These are phyloP conservation scores for Phytophthora podocarpi DNA, from an alignment of 352 stramenopile genomes.

Conservation along the genomic window DNA sequence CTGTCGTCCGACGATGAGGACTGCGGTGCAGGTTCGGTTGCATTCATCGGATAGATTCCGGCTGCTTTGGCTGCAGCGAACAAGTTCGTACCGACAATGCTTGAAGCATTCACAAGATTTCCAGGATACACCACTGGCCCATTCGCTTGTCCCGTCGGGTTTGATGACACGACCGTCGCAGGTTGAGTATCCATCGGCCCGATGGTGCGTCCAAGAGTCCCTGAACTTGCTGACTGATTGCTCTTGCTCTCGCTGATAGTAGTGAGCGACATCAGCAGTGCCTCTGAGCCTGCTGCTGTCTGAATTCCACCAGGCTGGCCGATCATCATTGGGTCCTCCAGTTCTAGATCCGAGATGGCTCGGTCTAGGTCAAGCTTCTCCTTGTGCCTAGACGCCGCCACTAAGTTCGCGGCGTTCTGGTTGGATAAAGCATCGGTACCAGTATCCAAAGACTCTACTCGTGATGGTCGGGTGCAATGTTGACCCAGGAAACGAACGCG, in stretches of 20 bases:
- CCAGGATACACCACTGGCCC: constrained; percentile 11
- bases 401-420: constrained; percentile 56
- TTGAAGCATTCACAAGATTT: constrained; percentile 44
- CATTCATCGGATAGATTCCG: constrained; percentile 40
- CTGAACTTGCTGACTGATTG: constrained; percentile 47
- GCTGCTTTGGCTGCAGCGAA: constrained; percentile 40
- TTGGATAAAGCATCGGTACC: constrained; percentile 29
- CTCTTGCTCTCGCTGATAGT: constrained; percentile 63
- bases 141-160: constrained; percentile 15
- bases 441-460: constrained; percentile 15
- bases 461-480: constrained; percentile 35
- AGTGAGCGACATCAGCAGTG: constrained; percentile 53
- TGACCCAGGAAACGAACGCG: constrained; percentile 66
- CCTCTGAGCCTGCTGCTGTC: constrained; percentile 43
- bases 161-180: constrained; percentile 20
- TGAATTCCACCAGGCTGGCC: constrained; percentile 49
- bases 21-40: constrained; percentile 14
- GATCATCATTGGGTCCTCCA: constrained; percentile 89
- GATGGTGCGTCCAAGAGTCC: constrained; percentile 40
- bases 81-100: constrained; percentile 44
- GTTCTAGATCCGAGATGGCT: constrained; percentile 83
- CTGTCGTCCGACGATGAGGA: constrained; percentile 30
- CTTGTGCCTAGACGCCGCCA: constrained; percentile 74
- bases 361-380: constrained; percentile 78
- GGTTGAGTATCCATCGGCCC: constrained; percentile 22